Conservation (phyloP, 768 basidiomycete genomes). For the Leccinum subtestaceum region DNA sequence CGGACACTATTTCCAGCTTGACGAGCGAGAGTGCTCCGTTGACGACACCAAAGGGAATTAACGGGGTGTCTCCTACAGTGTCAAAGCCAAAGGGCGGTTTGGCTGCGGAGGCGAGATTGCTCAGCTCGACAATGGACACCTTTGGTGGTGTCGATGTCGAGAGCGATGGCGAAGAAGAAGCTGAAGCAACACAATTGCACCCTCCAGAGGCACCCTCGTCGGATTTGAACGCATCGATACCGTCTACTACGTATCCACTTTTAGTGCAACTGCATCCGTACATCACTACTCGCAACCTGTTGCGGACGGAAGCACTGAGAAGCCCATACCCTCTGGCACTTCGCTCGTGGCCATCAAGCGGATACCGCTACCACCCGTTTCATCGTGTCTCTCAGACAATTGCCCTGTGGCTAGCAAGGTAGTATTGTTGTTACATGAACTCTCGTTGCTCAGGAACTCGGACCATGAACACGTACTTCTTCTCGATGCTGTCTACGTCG, state of each 20-base stretch:
- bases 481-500: constrained; percentile 71
- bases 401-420: constrained; percentile 56
- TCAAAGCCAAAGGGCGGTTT: constrained; percentile 15
- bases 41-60: constrained; percentile 19
- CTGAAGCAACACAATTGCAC: neutral
- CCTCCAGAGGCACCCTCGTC: neutral
- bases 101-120: constrained; percentile 25
- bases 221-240: neutral
- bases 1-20: constrained; percentile 36
- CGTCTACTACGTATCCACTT: constrained; percentile 19
- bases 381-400: constrained; percentile 22
- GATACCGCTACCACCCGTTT: constrained; percentile 52
- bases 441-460: constrained; percentile 54
- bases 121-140: constrained; percentile 35
- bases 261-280: constrained; percentile 52
- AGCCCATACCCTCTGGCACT: constrained; percentile 24
- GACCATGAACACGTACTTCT: constrained; percentile 61
- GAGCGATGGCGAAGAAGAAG: constrained; percentile 8
- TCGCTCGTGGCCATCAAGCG: constrained; percentile 76
- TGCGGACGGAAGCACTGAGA: constrained; percentile 18
- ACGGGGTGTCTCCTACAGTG: constrained; percentile 1
- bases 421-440: constrained; percentile 57
- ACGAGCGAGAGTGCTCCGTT: constrained; percentile 20
- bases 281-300: constrained; percentile 58
- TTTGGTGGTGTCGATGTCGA: constrained; percentile 34